A percentile compares a stretch with the other conserved stretches of the same genome.
phyloP scores from a whole-genome alignment of 176 grass and related monocot genomes.

The Ensete ventricosum region DNA sequence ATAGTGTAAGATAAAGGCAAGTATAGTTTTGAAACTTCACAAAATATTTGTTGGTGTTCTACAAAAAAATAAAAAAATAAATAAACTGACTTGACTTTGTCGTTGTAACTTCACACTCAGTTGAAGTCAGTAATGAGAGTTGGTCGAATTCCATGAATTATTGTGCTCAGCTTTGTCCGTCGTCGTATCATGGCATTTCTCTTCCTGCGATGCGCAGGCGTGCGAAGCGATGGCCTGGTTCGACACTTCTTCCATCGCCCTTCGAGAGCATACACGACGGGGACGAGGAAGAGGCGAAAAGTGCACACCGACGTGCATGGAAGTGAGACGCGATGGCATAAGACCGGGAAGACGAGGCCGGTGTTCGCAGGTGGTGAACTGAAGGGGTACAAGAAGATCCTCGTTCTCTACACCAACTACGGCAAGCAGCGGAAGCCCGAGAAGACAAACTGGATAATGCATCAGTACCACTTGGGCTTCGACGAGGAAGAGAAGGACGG shows the following conservation, averaged over 20 bases:
- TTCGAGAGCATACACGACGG: conserved; percentile 90
- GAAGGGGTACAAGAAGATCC: conserved; percentile 76
- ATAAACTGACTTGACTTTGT: no score
- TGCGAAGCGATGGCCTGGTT: conserved; percentile 76
- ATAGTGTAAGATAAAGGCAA: no score
- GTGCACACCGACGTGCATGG: conserved; percentile 87
- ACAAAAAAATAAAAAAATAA: no score
- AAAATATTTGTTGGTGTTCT: no score
- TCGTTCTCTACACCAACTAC: conserved; percentile 90
- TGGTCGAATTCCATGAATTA: no score
- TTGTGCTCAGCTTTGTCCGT: no score
- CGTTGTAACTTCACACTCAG: no score
- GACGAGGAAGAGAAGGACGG: conserved; percentile 88
- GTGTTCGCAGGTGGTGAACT: conserved; percentile 42
- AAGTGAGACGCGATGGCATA: conserved; percentile 97
- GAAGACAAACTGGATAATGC: conserved; percentile 97
- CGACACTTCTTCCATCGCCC: conserved; percentile 99
- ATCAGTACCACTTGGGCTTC: conserved; percentile 80
- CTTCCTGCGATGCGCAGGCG: conserved; percentile 30
- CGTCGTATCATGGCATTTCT: background rate
- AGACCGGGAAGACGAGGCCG: conserved; percentile 88
- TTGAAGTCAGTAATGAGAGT: no score
- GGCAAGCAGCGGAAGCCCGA: conserved; percentile 88
- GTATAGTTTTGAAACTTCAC: no score
- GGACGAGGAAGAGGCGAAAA: conserved; percentile 83